Evolutionary conservation across 768 basidiomycete genomes (phyloP), one percentile per base, ranked within the genome.

Genomic region (Filobasidium wieringae): DNA sequence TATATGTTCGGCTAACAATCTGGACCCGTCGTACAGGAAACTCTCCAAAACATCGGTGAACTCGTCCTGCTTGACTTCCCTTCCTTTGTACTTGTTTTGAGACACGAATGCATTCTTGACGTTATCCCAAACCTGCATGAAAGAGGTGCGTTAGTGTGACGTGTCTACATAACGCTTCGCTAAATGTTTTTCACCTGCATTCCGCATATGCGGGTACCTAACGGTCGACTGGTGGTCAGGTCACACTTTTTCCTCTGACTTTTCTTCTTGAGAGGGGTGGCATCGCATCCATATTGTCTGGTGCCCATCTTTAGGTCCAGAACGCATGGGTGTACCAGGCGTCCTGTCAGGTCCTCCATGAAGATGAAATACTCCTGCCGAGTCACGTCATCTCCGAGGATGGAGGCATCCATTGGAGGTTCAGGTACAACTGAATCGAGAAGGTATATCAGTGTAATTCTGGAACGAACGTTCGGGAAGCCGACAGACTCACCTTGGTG

Each of bases 271-370:
- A 82, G 78, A 0, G 84, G 76, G 8, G 85, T 86, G 26, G 95
- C 95, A 65, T 95, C 89, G 77, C 93, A 87, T 19, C 95, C 95
- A 74, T 97, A 96, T 76, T 99, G 95, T 32, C 95, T 79, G 30
- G 92, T 96, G n/a, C 95, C 95, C 95, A 97, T 97, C 78, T 99
- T 99, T 66, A 99, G 78, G 74, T 99, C 95, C 67, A 97, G 81
- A 39, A 99, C 93, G 68, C 95, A 99, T 8, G 95, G 88, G 51
- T 80, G 81, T 74, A 87, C 92, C 68, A 95, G 74, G 32, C 86
- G 78, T 26, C 95, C 95, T 2, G 95, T 99, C 49, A 99, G 77
- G 69, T 99, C 95, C 74, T 99, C 95, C 91, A 99, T 95, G 65
- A 97, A 80, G 66, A 99, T 95, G 70, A 97, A 99, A 71, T 96